These are phyloP conservation scores for Endoconidiophora polonica DNA, from an alignment of 2,329 filamentous ascomycete species.

Conservation along the genomic window DNA sequence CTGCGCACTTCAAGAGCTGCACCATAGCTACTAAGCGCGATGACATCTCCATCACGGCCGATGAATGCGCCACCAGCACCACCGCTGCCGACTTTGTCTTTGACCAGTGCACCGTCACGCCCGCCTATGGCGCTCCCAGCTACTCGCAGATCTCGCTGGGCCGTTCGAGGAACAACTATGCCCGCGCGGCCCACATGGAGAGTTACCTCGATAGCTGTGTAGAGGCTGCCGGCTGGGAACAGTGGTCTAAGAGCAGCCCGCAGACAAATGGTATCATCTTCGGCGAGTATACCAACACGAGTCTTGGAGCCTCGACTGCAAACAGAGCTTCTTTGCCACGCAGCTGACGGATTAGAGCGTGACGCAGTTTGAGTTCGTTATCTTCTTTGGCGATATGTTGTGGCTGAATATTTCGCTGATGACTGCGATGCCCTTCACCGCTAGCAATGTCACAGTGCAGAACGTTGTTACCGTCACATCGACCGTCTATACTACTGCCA, in stretches of 20 bases:
- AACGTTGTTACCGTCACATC: background rate
- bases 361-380: slow-evolving; percentile 2
- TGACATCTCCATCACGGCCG: slow-evolving; percentile 19
- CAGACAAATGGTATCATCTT: slow-evolving; percentile 36
- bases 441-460: slow-evolving; percentile 2
- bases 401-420: slow-evolving; percentile 3
- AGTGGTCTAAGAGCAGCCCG: slow-evolving; percentile 34
- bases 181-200: slow-evolving; percentile 32
- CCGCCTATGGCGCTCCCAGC: slow-evolving; percentile 20
- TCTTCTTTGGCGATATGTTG: slow-evolving; percentile 1
- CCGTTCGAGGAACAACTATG: slow-evolving; percentile 30
- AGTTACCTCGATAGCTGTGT: slow-evolving; percentile 37
- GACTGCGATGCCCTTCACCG: slow-evolving; percentile 1
- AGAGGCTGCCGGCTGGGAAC: slow-evolving; percentile 40
- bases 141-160: slow-evolving; percentile 24
- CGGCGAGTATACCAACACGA: slow-evolving; percentile 43
- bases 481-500: background rate
- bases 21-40: slow-evolving; percentile 20
- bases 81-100: slow-evolving; percentile 22
- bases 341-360: slow-evolving; percentile 17
- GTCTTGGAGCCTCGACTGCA: slow-evolving; percentile 33
- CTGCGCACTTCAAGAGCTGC: slow-evolving; percentile 24
- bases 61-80: slow-evolving; percentile 23
- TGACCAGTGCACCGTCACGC: slow-evolving; percentile 17
- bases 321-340: slow-evolving; percentile 28